Percentiles rank a stretch among this genome's conserved stretches.
phyloP scores from a whole-genome alignment of 73 alveolate species.

The Breviolum minutum region DNA sequence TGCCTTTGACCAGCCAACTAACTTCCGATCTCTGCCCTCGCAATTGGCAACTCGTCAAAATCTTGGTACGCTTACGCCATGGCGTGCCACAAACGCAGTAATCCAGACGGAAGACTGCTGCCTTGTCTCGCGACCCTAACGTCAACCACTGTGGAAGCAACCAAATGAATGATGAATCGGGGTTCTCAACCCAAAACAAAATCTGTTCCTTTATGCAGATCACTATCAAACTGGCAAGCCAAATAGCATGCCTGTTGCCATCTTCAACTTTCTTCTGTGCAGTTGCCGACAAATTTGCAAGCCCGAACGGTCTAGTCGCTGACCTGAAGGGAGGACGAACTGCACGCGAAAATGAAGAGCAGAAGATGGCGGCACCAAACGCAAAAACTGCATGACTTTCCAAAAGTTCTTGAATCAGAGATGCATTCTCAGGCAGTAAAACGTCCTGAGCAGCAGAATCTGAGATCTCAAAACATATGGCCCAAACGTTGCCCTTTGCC shows the following conservation, averaged over 20 bases:
- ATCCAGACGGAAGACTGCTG: background rate
- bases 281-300: background rate
- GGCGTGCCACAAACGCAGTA: background rate
- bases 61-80: background rate
- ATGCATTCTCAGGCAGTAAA: too few species aligned
- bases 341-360: background rate
- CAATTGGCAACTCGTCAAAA: background rate
- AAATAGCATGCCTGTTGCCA: background rate
- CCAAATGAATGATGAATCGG: background rate
- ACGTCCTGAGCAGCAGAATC: too few species aligned
- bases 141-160: background rate
- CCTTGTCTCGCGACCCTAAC: background rate
- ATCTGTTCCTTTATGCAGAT: background rate
- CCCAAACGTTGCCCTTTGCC: too few species aligned
- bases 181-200: conserved; percentile 1
- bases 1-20: background rate
- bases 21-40: background rate
- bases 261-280: too few species aligned
- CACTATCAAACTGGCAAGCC: background rate
- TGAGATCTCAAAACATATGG: too few species aligned
- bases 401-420: too few species aligned
- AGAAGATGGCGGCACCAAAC: background rate
- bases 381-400: too few species aligned
- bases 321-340: background rate
- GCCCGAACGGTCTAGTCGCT: background rate